phyloP scores from a whole-genome alignment of 768 basidiomycete genomes.

The Xerocomellus amylosporus region DNA sequence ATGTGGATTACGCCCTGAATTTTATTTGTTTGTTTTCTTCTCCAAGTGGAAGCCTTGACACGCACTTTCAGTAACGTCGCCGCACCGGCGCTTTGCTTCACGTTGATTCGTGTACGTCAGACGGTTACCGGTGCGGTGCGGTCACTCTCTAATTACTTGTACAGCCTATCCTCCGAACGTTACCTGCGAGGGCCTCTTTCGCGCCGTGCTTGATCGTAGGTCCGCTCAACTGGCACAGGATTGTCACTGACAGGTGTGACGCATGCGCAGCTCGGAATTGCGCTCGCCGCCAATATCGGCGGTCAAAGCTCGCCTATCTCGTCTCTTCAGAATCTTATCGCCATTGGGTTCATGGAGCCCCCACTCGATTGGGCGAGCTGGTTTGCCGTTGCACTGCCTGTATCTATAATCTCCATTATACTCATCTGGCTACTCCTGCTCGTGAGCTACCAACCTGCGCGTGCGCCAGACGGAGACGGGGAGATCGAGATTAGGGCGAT shows the following conservation, averaged over 20 bases:
- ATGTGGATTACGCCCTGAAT: constrained; percentile 84
- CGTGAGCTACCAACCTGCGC: constrained; percentile 73
- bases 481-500: constrained; percentile 83
- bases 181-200: constrained; percentile 84
- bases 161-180: constrained; percentile 89
- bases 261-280: constrained; percentile 76
- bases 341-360: constrained; percentile 81
- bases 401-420: constrained; percentile 79
- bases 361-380: constrained; percentile 85
- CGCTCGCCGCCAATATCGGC: constrained; percentile 97
- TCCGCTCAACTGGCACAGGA: not conserved
- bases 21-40: not conserved
- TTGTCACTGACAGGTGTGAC: not conserved
- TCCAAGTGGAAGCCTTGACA: constrained; percentile 3
- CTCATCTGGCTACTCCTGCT: constrained; percentile 92
- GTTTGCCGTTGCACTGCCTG: constrained; percentile 93
- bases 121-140: not conserved
- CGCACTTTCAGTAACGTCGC: constrained; percentile 76
- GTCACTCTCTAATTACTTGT: constrained; percentile 1
- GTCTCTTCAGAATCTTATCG: constrained; percentile 96
- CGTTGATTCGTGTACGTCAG: constrained; percentile 78
- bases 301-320: constrained; percentile 98
- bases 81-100: constrained; percentile 95
- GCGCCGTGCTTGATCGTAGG: constrained; percentile 89
- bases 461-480: constrained; percentile 68